These are phyloP conservation scores for Citrus unshiu DNA, from an alignment of 345 rosid species.

Conservation along the genomic window DNA sequence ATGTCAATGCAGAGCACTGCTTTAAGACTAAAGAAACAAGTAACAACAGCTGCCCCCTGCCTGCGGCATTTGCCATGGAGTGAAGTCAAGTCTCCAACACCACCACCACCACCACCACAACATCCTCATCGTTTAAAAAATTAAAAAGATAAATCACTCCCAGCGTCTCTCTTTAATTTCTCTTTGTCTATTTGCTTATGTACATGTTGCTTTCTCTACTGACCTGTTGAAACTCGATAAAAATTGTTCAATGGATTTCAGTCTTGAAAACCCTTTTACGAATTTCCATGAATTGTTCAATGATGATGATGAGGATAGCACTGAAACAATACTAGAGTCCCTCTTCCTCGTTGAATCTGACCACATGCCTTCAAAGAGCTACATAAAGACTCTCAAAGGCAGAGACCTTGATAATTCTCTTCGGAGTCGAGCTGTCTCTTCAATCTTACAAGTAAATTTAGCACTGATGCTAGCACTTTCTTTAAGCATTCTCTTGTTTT, in stretches of 20 bases:
- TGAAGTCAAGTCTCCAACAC: slow-evolving; percentile 15
- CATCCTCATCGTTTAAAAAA: neutral
- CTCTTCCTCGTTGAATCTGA: slow-evolving; percentile 59
- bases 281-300: slow-evolving; percentile 17
- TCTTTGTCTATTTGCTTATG: neutral
- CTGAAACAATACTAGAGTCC: slow-evolving; percentile 19
- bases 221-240: neutral
- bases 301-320: neutral
- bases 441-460: slow-evolving; percentile 41
- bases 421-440: slow-evolving; percentile 44
- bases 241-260: slow-evolving; percentile 52
- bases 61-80: slow-evolving; percentile 14
- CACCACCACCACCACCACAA: neutral
- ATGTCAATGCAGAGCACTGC: slow-evolving; percentile 16
- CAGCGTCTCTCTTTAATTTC: neutral
- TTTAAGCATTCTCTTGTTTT: neutral
- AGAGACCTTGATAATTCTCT: slow-evolving; percentile 34
- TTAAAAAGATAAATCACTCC: neutral
- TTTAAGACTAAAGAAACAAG: neutral
- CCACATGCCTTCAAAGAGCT: slow-evolving; percentile 56
- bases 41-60: neutral
- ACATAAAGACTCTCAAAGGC: slow-evolving; percentile 33
- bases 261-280: slow-evolving; percentile 70
- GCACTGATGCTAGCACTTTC: neutral
- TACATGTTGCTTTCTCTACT: slow-evolving; percentile 2